Evolutionary conservation across 2,329 filamentous ascomycete genomes (phyloP).

Genomic region (Phaeosphaeria sp.): DNA sequence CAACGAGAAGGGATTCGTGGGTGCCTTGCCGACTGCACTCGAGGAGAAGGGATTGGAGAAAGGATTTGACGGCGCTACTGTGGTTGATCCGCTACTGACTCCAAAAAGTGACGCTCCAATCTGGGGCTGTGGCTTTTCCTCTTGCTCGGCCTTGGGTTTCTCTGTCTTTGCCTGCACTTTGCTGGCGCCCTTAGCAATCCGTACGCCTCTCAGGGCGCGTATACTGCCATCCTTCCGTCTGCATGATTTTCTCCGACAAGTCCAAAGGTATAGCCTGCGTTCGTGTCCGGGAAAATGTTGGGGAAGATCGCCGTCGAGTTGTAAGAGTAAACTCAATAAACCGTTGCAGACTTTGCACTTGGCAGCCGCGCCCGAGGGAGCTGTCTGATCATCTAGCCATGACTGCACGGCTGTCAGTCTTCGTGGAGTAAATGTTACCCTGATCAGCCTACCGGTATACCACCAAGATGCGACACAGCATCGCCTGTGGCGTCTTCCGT

Average conservation of each 20-base stretch:
- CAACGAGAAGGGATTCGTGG: slow-evolving; percentile 63
- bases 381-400: slow-evolving; percentile 77
- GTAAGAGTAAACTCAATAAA: slow-evolving; percentile 82
- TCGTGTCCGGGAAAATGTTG: slow-evolving; percentile 87
- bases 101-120: slow-evolving; percentile 76
- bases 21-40: slow-evolving; percentile 36
- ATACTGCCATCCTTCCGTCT: slow-evolving; percentile 83
- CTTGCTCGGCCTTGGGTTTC: slow-evolving; percentile 25
- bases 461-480: slow-evolving; percentile 85
- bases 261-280: slow-evolving; percentile 84
- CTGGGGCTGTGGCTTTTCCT: slow-evolving; percentile 51
- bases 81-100: slow-evolving; percentile 54
- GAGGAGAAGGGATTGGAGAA: slow-evolving; percentile 66
- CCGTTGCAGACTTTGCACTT: slow-evolving; percentile 88
- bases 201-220: slow-evolving; percentile 73
- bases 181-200: slow-evolving; percentile 54
- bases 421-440: background rate
- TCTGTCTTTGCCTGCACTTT: slow-evolving; percentile 21
- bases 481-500: slow-evolving; percentile 81
- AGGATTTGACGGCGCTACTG: slow-evolving; percentile 31
- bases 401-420: slow-evolving; percentile 55
- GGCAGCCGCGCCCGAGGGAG: slow-evolving; percentile 77
- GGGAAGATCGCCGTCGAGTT: slow-evolving; percentile 89
- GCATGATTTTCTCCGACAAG: slow-evolving; percentile 79
- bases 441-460: slow-evolving; percentile 73